A percentile compares a stretch with the other conserved stretches of the same genome.
These are phyloP conservation scores for Talinum fruticosum DNA, from an alignment of 148 eudicot species.

Conservation along the genomic window DNA sequence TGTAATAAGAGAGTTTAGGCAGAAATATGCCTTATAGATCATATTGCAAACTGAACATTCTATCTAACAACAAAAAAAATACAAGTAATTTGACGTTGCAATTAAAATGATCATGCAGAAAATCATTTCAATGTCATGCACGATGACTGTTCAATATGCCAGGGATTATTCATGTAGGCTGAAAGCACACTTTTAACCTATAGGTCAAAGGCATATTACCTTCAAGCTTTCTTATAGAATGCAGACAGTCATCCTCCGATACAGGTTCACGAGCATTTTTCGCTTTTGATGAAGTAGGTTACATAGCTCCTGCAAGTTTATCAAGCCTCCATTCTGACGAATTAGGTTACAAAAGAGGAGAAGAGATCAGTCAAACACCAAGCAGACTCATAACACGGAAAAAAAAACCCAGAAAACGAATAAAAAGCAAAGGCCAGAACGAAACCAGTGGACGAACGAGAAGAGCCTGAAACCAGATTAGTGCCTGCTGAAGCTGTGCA, in stretches of 20 bases:
- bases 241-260: constrained; percentile 95
- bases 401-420: too few relatives aligned
- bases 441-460: too few relatives aligned
- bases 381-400: too few relatives aligned
- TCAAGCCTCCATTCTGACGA: constrained; percentile 88
- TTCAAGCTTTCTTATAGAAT: constrained; percentile 96
- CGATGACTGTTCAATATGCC: not conserved
- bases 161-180: not conserved
- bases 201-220: constrained; percentile 39
- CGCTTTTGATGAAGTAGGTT: constrained; percentile 64
- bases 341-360: constrained; percentile 82
- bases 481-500: too few relatives aligned
- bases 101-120: not conserved
- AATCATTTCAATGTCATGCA: not conserved
- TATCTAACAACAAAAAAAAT: too few relatives aligned
- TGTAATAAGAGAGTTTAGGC: not conserved
- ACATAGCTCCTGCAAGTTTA: constrained; percentile 85
- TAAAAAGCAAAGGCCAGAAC: too few relatives aligned
- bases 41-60: not conserved
- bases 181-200: not conserved
- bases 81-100: not conserved
- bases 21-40: not conserved
- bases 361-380: too few relatives aligned
- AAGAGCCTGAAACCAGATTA: too few relatives aligned
- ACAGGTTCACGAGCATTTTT: constrained; percentile 80